These are phyloP conservation scores for Exidia glandulosa DNA, from an alignment of 768 basidiomycete species.

Conservation along the genomic window DNA sequence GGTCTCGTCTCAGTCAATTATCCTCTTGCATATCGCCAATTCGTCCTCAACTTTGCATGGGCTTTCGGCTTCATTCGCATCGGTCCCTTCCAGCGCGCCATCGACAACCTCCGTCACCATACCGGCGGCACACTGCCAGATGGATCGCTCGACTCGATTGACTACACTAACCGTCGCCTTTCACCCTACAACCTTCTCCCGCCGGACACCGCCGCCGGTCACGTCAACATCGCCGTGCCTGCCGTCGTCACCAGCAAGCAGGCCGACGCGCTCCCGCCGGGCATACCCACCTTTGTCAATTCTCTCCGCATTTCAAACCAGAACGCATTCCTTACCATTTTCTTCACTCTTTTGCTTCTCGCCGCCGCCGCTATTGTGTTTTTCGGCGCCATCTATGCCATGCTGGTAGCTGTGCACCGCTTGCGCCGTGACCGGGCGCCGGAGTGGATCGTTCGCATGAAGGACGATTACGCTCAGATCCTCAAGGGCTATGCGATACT, in stretches of 20 bases:
- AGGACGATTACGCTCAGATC: neutral
- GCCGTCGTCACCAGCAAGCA: constrained; percentile 44
- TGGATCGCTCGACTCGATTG: constrained; percentile 49
- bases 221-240: constrained; percentile 12
- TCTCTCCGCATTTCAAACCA: constrained; percentile 67
- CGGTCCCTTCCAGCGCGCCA: constrained; percentile 57
- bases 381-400: constrained; percentile 40
- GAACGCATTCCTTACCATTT: constrained; percentile 87
- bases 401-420: constrained; percentile 19
- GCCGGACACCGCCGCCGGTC: constrained; percentile 10
- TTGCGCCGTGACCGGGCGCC: neutral
- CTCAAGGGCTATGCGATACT: neutral
- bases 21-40: constrained; percentile 71
- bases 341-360: constrained; percentile 60
- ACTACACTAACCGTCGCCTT: constrained; percentile 67
- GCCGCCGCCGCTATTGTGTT: constrained; percentile 45
- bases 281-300: constrained; percentile 74
- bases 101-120: constrained; percentile 68
- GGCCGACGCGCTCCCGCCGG: constrained; percentile 61
- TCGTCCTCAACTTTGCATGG: constrained; percentile 83
- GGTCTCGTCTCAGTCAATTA: constrained; percentile 77
- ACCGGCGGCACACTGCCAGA: constrained; percentile 71
- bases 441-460: neutral
- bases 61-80: constrained; percentile 59
- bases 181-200: constrained; percentile 57